phyloP scores from a whole-genome alignment of 1,284 basidiomycete species.

The Ceratobasidium sp. region DNA sequence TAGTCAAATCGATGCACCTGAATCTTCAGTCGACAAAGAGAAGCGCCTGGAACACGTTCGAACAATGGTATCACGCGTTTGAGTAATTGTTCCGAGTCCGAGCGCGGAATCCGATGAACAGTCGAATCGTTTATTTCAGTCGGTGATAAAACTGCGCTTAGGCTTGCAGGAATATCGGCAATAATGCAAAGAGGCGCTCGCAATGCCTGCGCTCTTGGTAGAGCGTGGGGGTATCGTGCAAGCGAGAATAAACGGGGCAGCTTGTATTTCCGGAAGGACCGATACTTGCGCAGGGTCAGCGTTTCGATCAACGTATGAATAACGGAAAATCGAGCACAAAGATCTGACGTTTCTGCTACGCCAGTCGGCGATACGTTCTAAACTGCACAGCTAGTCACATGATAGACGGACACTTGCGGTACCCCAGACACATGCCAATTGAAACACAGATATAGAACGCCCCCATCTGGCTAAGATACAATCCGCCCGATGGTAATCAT shows the following conservation, averaged over 20 bases:
- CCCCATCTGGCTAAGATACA: no score
- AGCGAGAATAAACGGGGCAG: slow-evolving; percentile 1
- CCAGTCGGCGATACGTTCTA: no score
- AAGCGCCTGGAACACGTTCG: no score
- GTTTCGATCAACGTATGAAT: background rate
- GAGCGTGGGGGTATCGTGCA: background rate
- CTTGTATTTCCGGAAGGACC: background rate
- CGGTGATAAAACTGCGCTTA: background rate
- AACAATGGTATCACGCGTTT: no score
- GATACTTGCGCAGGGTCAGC: background rate
- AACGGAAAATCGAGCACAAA: slow-evolving; percentile 6
- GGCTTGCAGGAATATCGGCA: background rate
- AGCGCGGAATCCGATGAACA: background rate
- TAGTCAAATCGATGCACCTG: no score
- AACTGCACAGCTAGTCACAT: no score
- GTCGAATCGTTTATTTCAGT: background rate
- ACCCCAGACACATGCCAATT: no score
- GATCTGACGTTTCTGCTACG: background rate
- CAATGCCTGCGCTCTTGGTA: background rate
- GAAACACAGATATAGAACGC: no score
- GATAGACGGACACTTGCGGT: no score
- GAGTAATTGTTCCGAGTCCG: no score
- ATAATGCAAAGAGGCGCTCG: background rate
- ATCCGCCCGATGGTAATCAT: no score
- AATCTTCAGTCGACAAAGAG: background rate